Conservation (phyloP, 768 basidiomycete genomes). For the Boletus rufocinnamomeus region DNA sequence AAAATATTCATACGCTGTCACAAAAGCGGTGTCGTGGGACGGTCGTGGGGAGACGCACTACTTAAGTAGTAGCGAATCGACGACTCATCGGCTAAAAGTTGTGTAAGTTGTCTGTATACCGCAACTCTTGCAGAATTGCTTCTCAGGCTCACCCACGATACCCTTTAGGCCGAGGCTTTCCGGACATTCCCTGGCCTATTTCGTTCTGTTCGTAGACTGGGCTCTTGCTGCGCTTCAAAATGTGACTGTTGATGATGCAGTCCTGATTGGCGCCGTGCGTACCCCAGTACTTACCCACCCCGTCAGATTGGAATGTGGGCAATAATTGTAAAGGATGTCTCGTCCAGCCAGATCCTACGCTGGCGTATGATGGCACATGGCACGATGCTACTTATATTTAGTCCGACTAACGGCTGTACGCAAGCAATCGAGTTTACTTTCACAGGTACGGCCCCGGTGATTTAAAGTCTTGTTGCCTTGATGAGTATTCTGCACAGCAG, state of each 20-base stretch:
- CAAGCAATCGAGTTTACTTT: constrained; percentile 13
- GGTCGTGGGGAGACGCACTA: too few species aligned
- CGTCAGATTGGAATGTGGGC: constrained; percentile 8
- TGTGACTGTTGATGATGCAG: constrained; percentile 9
- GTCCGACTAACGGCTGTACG: not conserved
- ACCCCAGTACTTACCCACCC: constrained; percentile 11
- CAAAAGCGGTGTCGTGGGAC: too few species aligned
- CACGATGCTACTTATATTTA: constrained; percentile 15
- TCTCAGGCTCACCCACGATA: not conserved
- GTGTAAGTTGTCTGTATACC: too few species aligned
- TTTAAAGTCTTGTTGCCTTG: not conserved
- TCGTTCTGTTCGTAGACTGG: not conserved
- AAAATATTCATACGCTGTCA: too few species aligned
- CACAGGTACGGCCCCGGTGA: constrained; percentile 1
- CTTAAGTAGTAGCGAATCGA: too few species aligned
- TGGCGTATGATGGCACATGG: constrained; percentile 20
- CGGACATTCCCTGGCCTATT: not conserved
- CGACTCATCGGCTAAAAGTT: too few species aligned
- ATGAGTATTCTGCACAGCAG: not conserved
- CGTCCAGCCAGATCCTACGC: not conserved
- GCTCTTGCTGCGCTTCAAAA: constrained; percentile 8
- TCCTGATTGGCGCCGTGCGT: constrained; percentile 5
- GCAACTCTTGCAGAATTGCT: not conserved
- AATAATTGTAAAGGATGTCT: constrained; percentile 4
- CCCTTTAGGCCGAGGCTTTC: not conserved